Base-by-base conservation (phyloP, 1,284 basidiomycete species). In the Malassezia equina region DNA sequence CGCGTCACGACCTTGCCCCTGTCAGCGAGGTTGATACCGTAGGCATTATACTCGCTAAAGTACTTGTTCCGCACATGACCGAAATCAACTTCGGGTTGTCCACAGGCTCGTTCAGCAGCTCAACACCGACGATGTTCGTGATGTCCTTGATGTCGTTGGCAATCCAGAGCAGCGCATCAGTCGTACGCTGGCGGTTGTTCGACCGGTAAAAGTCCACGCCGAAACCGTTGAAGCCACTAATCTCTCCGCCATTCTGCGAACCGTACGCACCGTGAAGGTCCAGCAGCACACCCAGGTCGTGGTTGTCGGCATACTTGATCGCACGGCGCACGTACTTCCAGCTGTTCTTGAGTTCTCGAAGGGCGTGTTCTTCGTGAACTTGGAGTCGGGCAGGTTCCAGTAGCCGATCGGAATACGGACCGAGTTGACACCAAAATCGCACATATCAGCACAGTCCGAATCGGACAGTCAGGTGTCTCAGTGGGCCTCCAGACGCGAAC, bases 381-480 rank as follows among this genome's bases (percentile, higher is more conserved):
- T 64, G 0, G 74, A 69, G 7, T 77, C 78, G 19, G 47, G 44
- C 2, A 76, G 69, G 9, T 70, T 63, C 74, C 74, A 76, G 61
- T 75, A 74, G 13, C 72, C 72, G 43, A 75, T 68, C 51, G 73
- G 67, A 0, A 65, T 19, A 33, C 79, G 12, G 33, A 78, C 64
- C 51, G 77, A 71, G 72, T 77, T 69, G 64, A 77, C 58, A 47
- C 73, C 63, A 66, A 67, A 49, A 52, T 57, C 24, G 55, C 67
- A 53, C 58, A 77, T 65, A 25, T 69, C 64, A 47, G 64, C 62
- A 59, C 78, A 78, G 55, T 78, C 78, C 28, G 70, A 66, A 47
- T 77, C 76, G 15, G 77, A 82, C 71, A 88, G 82, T 76, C 83
- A 88, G 6, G 83, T 84, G 63, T 85, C 84, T 86, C 86, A 88